Evolutionary conservation across 257 asterid species (phyloP).

Genomic region (Capsicum chinense): DNA sequence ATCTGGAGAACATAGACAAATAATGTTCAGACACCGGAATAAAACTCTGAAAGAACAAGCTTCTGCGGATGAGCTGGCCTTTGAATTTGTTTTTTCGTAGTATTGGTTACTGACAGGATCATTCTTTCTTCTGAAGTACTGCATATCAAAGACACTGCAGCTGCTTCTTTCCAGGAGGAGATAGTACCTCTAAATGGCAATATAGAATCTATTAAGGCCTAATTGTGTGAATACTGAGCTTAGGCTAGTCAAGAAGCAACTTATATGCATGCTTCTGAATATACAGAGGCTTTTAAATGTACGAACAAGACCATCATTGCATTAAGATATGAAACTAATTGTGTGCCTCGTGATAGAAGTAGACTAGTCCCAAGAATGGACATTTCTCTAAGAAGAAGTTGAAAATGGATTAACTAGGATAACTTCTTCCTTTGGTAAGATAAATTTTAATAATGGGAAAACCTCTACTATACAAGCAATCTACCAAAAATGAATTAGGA

Average conservation of each 20-base stretch:
- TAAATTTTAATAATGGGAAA: background rate
- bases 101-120: background rate
- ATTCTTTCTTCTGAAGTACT: background rate
- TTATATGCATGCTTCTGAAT: background rate
- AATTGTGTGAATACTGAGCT: background rate
- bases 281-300: background rate
- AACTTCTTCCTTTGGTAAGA: slow-evolving; percentile 3
- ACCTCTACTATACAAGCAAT: background rate
- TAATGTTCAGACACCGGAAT: too few relatives aligned
- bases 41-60: background rate
- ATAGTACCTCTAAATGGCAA: background rate
- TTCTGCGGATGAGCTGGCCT: background rate
- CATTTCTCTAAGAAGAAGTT: background rate
- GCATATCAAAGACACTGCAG: background rate
- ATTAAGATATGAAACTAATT: background rate
- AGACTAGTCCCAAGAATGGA: background rate
- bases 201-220: background rate
- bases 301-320: background rate
- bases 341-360: background rate
- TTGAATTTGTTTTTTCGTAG: background rate
- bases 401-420: background rate
- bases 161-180: background rate
- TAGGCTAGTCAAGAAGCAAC: slow-evolving; percentile 12
- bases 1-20: too few relatives aligned
- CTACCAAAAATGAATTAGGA: background rate